Base-by-base conservation (phyloP, 768 basidiomycete species). In the Pulveroboletus sp. region DNA sequence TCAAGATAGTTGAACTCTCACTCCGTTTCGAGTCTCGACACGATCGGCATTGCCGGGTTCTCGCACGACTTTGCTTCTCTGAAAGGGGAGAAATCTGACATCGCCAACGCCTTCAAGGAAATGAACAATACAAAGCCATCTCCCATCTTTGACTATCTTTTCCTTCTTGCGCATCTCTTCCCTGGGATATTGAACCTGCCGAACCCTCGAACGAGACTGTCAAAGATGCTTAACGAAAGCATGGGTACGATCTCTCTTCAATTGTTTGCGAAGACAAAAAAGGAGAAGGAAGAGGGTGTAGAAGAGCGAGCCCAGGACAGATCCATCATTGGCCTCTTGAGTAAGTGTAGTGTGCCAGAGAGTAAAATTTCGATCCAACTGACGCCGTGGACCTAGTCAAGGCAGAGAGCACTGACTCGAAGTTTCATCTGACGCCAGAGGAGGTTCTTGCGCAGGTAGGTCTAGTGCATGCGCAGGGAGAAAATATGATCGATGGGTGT, bases 21-120 rank as follows among this genome's bases (percentile, higher is more conserved):
- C 12, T 6, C 27, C 14, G 22, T 38, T 23, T 39, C 11, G 9
- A 81, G 80, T 11, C 66, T 83, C 5, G 82, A 84, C 55, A 74
- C 70, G 1, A 70, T 83, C 43, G 80, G 82, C 13, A 76, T 82
- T 29, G 79, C 78, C 7, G 79, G 80, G 0, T 83, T 83, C 49
- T 76, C 77, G 5, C 76, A 83, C 54, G 69, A 81, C 56, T 84
- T 84, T 52, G 73, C 73, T 14, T 62, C 76, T 0, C 69, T 83
- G 3, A 72, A 76, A 8, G 80, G 81, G 2, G 72, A 77, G 45
- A 60, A 59, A 17, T 65, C 76, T 3, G 50, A 69, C 3, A 64
- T 70, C 5, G 74, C 79, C 24, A 71, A 74, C 17, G 60, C 66
- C 0, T 69, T 75, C 42, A n/a, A n/a, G n/a, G n/a, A n/a, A n/a